These are phyloP conservation scores for Rhizophagus clarus DNA, from an alignment of 192 early-diverging fungal genomes.

Conservation along the genomic window DNA sequence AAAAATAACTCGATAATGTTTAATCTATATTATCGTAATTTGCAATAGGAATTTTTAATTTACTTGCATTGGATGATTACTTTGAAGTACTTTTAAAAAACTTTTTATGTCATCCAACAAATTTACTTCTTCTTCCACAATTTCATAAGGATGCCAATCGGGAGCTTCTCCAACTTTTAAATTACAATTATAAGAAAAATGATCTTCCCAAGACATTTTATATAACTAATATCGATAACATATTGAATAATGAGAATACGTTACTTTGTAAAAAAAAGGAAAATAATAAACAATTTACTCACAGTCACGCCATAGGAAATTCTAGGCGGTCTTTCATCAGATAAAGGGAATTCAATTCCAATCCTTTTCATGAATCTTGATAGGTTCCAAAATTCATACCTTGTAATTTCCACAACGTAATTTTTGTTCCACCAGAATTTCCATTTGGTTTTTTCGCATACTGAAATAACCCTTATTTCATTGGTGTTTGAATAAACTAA, in stretches of 20 bases:
- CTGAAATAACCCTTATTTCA: constrained; percentile 30
- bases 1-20: too few relatives aligned
- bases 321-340: too few relatives aligned
- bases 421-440: constrained; percentile 39
- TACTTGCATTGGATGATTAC: too few relatives aligned
- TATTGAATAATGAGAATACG: not conserved
- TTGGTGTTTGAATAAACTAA: constrained; percentile 35
- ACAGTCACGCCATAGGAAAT: too few relatives aligned
- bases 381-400: constrained; percentile 44
- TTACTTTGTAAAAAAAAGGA: too few relatives aligned
- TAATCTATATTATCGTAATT: too few relatives aligned
- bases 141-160: constrained; percentile 37
- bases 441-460: constrained; percentile 44
- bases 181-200: constrained; percentile 36
- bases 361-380: not conserved
- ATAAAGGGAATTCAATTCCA: too few relatives aligned
- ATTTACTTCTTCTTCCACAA: not conserved
- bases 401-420: constrained; percentile 45
- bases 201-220: constrained; percentile 40
- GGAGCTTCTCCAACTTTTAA: constrained; percentile 43
- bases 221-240: constrained; percentile 12
- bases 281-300: too few relatives aligned
- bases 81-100: not conserved
- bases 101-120: constrained; percentile 4
- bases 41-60: too few relatives aligned